Base-by-base conservation (phyloP, 2,329 filamentous ascomycete species). In the Phyllosticta citrichinensis region DNA sequence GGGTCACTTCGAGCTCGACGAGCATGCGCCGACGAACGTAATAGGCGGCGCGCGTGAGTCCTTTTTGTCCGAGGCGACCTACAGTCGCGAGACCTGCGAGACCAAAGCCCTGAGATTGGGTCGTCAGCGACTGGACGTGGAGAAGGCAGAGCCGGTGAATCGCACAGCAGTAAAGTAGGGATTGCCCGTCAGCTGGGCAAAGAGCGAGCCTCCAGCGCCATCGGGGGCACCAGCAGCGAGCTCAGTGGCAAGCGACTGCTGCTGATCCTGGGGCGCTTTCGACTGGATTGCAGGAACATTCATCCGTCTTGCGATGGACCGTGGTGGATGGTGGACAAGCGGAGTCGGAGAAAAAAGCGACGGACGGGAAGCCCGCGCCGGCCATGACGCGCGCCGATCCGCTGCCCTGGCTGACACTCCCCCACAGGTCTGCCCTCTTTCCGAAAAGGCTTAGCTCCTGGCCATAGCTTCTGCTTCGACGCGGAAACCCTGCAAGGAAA, bases 1-100 rank as follows among this genome's bases (percentile, higher is more conserved):
- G 89, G 73, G 89, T 93, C 74, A 99, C 96, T 75, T 99, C 94
- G 68, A 99, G 86, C 69, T 97, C 91, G 68, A 97, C 90, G 30
- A 99, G 85, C 76, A 99, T 85, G 56, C 93, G 89, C 58, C 88
- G 86, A 56, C 90, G 88, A 62, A 96, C 77, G 61, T 95, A 80
- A 52, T 83, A 82, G n/a, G 87, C 86, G 60, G 85, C 85, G 68
- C 85, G 80, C 63, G 92, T 83, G 62, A 88, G 74, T 35, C 89
- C 89, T 70, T 87, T 87, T 64, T 94, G 91, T 30, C 87, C 89
- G 67, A 96, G 84, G 12, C 91, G 87, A 33, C 91, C 83, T 51
- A 83, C 87, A 35, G 91, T 90, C 64, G 91, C 94, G 58, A 99
- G 81, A 30, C 88, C 89, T 63, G 92, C 94, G 58, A 99, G 88